Evolutionary conservation across 148 eudicot species (phyloP), one percentile per base, ranked within the genome.

Genomic region (Camellia lanceoleosa): DNA sequence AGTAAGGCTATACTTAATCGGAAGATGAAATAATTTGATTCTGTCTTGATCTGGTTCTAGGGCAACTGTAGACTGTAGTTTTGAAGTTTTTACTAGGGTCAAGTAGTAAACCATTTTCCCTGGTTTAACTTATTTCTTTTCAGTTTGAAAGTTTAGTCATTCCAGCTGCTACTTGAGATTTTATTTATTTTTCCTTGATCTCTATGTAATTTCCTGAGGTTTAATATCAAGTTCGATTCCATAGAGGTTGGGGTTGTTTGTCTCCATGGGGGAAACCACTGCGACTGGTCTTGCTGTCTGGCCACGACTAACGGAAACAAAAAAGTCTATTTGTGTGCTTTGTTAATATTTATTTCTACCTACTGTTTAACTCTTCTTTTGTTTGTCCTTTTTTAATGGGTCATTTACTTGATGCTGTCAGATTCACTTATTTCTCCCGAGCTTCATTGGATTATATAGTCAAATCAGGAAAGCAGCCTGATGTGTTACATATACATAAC

Each of bases 361-460:
- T 11, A 23, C 42, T 83, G 30, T 54, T 15, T 64, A 63, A 38
- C 44, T n/a, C 18, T 52, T 63, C 75, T 14, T 49, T 73, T 54
- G 23, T 30, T 73, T 52, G 46, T 16, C n/a, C 19, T 0, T 56
- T 68, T 68, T 12, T 51, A 52, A 68, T 73, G 70, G 65, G 41
- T 59, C 63, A n/a, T 67, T 59, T 69, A 61, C 75, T 77, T 78
- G 68, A 76, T 87, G 81, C 23, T 77, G 81, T 59, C 92, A 91
- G 95, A 83, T 91, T 91, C 83, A 20, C 86, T 52, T 91, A 91
- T 82, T 91, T 91, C 73, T 87, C 95, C 78, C 92, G 90, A 78
- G 95, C 95, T 55, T 82, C 95, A 76, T 80, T 91, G 89, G 95
- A 91, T 82, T 91, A 91, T 79, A 80, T 89, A 65, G 86, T 85